Evolutionary conservation across 805 yeast genomes (phyloP).

Genomic region (Wickerhamomyces strasburgensis): DNA sequence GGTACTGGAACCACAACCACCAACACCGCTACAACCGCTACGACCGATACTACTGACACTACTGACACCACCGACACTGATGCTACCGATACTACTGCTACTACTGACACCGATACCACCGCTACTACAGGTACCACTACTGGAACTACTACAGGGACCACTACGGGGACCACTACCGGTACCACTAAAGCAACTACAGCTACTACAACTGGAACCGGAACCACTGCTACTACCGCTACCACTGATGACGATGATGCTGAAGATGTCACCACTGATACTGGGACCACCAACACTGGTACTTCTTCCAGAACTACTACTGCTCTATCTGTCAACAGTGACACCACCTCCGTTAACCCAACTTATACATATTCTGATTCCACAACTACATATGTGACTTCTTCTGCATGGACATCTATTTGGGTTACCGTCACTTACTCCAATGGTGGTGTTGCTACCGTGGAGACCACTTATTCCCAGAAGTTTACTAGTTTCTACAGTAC

Average conservation of each 20-base stretch:
- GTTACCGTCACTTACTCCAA: constrained; percentile 43
- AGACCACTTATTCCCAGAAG: constrained; percentile 50
- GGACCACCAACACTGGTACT: constrained; percentile 5
- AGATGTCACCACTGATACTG: constrained; percentile 4
- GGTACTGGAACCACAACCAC: not conserved
- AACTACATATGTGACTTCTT: constrained; percentile 27
- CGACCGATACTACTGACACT: not conserved
- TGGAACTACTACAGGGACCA: constrained; percentile 6
- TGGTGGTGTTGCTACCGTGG: constrained; percentile 42
- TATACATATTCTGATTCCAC: constrained; percentile 26
- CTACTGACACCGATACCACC: constrained; percentile 5
- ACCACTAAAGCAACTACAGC: constrained; percentile 3
- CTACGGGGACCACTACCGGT: constrained; percentile 7
- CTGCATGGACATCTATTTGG: constrained; percentile 39
- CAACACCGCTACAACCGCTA: not conserved
- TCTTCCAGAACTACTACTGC: constrained; percentile 17
- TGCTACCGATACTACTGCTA: constrained; percentile 3
- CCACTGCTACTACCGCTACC: constrained; percentile 17
- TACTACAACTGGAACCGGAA: constrained; percentile 8
- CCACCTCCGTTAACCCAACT: constrained; percentile 20
- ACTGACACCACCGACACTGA: constrained; percentile 5
- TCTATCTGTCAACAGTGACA: constrained; percentile 11
- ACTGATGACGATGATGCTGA: constrained; percentile 3
- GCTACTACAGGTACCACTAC: constrained; percentile 9
- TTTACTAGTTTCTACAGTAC: constrained; percentile 43